Base-by-base conservation (phyloP, 441 rosid genomes). In the Aquilaria agallochum region DNA sequence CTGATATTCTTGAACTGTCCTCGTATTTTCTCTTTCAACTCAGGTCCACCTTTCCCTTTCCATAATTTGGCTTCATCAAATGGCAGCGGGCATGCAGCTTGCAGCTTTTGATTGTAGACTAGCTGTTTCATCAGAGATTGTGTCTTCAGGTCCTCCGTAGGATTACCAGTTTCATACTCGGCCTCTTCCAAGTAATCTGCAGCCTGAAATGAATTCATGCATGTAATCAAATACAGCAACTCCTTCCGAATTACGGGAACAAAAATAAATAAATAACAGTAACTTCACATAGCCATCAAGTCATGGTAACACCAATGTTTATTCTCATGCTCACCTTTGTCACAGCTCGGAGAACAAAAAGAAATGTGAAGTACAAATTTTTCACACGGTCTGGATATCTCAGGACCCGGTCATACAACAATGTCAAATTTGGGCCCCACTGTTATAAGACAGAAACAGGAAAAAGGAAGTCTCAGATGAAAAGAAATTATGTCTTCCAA, bases 31-130 rank as follows among this genome's bases (percentile, higher is more conserved):
- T 82, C 92, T 71, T 89, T 89, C 72, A 92, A 72, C 76, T 92
- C 95, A 30, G 95, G 97, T 58, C 97, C 97, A 56, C 84, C 80
- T 72, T 89, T 87, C 48, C 97, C 96, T 69, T 83, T 87, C 96
- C 97, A 92, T 58, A 89, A 76, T 77, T 89, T 87, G 42, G 95
- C 96, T 75, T 92, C 98, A 65, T 92, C 93, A 73, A 81, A 92
- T 56, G 98, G 96, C 45, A 89, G 76, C 5, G 98, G 98, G 68
- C 98, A 92, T 49, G 98, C 96, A 60, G 98, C 85, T 74, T 76
- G 90, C 51, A 88, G 81, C 61, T 81, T 78, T 54, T 89, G 77
- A 62, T 87, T 78, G 72, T 83, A 73, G 9, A 92, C 82, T 45
- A 92, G 73, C 74, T 92, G 96, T 60, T 69, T 88, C 80, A 90